Percentiles rank a stretch among this genome's conserved stretches.
phyloP scores from a whole-genome alignment of 2,329 filamentous ascomycete genomes.

The Exserohilum rostratum region DNA sequence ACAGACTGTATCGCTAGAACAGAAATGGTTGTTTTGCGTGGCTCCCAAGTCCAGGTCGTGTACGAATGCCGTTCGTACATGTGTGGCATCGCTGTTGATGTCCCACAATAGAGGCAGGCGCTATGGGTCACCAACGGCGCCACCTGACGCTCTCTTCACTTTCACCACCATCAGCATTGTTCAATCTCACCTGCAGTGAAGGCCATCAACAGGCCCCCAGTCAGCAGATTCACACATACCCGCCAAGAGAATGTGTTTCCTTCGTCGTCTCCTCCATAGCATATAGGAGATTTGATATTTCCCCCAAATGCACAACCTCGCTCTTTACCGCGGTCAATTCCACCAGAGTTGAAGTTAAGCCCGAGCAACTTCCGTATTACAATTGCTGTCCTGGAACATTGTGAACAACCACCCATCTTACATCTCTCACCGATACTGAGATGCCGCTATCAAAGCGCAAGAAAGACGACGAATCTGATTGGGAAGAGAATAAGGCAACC shows the following conservation, averaged over 20 bases:
- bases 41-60: background rate
- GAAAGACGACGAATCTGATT: background rate
- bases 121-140: background rate
- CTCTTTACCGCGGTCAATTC: background rate
- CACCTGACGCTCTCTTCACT: constrained; percentile 4
- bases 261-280: background rate
- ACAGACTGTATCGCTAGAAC: background rate
- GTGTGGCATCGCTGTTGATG: background rate
- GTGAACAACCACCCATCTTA: background rate
- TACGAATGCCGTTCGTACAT: background rate
- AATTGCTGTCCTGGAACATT: background rate
- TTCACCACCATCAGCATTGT: constrained; percentile 6
- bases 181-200: background rate
- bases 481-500: background rate
- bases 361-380: background rate
- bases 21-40: background rate
- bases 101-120: background rate
- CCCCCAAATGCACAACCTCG: background rate
- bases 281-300: constrained; percentile 1
- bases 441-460: constrained; percentile 1
- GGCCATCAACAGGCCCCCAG: background rate
- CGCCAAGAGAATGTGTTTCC: background rate
- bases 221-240: no score
- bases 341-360: background rate
- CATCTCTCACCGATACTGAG: background rate